A percentile compares a stretch with the other conserved stretches of the same genome.
phyloP scores from a whole-genome alignment of 2,329 filamentous ascomycete genomes.

The Xylaria multiplex region DNA sequence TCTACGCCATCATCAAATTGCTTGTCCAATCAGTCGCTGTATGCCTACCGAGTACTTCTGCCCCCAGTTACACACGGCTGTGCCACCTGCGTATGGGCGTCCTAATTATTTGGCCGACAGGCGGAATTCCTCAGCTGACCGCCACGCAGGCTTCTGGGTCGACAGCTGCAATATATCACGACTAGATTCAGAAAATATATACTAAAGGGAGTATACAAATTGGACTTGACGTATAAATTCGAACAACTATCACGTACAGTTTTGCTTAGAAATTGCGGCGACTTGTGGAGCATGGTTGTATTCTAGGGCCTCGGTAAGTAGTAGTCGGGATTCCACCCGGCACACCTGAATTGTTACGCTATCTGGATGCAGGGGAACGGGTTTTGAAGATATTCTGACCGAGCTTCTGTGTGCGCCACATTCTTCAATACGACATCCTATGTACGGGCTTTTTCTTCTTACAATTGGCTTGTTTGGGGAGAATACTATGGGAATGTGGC shows the following conservation, averaged over 20 bases:
- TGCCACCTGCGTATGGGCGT: neutral
- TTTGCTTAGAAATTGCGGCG: neutral
- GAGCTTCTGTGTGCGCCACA: conserved; percentile 12
- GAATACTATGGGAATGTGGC: neutral
- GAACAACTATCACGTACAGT: neutral
- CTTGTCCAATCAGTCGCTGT: neutral
- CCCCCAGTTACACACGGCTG: conserved; percentile 6
- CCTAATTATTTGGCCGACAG: neutral
- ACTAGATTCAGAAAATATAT: neutral
- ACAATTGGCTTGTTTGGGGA: conserved; percentile 16
- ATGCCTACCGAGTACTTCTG: neutral
- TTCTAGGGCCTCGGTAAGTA: neutral
- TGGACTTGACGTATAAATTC: neutral
- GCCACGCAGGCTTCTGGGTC: neutral
- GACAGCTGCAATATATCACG: neutral
- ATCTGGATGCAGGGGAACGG: conserved; percentile 6
- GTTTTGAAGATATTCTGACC: neutral
- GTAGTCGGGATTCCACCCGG: neutral
- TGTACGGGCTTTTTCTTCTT: too few species aligned
- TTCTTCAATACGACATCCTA: neutral
- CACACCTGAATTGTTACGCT: conserved; percentile 24
- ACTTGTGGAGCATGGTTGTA: neutral
- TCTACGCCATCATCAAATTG: neutral
- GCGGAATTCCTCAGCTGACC: neutral
- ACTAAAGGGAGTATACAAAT: neutral